These are phyloP conservation scores for Lophiotrema nucula DNA, from an alignment of 495 filamentous ascomycete species.

Conservation along the genomic window DNA sequence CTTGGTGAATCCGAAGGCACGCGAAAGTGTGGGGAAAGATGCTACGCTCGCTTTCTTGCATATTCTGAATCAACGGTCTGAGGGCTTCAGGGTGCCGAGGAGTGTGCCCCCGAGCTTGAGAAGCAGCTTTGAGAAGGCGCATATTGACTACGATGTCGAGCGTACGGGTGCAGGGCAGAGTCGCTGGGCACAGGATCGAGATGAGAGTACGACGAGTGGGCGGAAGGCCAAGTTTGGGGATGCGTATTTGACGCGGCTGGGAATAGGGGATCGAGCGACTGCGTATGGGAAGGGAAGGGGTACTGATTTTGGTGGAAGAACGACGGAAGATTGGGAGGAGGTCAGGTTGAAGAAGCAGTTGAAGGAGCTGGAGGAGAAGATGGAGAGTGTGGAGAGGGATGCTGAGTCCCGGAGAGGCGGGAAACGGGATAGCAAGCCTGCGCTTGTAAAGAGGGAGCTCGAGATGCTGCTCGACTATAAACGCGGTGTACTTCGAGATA, in stretches of 20 bases:
- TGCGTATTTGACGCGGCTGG: constrained; percentile 87
- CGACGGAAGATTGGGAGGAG: constrained; percentile 91
- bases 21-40: constrained; percentile 83
- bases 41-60: constrained; percentile 92
- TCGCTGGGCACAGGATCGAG: constrained; percentile 60
- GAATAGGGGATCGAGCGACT: constrained; percentile 72
- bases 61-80: constrained; percentile 90
- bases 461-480: constrained; percentile 86
- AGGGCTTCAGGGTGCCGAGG: constrained; percentile 90
- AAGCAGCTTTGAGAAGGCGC: constrained; percentile 85
- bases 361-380: constrained; percentile 78
- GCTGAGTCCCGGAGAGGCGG: constrained; percentile 53
- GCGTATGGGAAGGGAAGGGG: constrained; percentile 61
- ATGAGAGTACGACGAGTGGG: constrained; percentile 74
- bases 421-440: constrained; percentile 63
- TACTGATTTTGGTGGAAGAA: constrained; percentile 75
- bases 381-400: constrained; percentile 69
- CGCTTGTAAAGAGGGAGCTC: constrained; percentile 87
- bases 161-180: constrained; percentile 54
- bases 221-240: constrained; percentile 96
- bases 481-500: constrained; percentile 58
- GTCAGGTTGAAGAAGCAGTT: constrained; percentile 91
- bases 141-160: constrained; percentile 93
- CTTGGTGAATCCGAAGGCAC: constrained; percentile 84
- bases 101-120: constrained; percentile 88